Evolutionary conservation across 352 stramenopile genomes (phyloP), one percentile per base, ranked within the genome.

Genomic region (Globisporangium canariense): DNA sequence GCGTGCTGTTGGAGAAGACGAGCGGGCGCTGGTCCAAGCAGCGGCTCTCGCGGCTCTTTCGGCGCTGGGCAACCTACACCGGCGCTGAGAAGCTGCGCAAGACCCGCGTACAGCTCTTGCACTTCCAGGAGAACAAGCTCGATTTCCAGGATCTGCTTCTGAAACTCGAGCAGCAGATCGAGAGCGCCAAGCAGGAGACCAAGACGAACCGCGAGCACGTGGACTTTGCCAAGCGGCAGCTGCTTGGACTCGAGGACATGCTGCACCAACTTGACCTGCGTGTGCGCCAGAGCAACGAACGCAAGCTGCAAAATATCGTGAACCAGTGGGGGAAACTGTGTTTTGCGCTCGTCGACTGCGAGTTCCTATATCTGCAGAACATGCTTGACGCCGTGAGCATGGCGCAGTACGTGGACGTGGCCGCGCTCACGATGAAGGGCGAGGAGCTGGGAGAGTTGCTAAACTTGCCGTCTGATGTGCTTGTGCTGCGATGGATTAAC

Each of bases 401-500:
- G 10, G 60, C 73, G 2, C 61, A 82, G 52, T 90, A 83, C 55
- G 70, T 77, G 8, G 83, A 90, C 61, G 72, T 69, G 2, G 71
- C 69, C 1, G 28, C 67, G 53, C 56, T 91, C 7, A 32, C 87
- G 1, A 20, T 66, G 20, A 88, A 84, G 54, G 80, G 80, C 5
- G 83, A 91, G 60, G 79, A 89, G 45, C 69, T 83, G 2, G 49
- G 61, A 0, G 80, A 89, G 13, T 62, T 91, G 11, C 64, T 91
- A 16, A 47, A 55, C 1, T 40, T 85, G 8, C 77, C 83, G 6
- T 77, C 78, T 0, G 83, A 91, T 38, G 60, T 71, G 4, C 69
- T 91, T n/a, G 79, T 91, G 22, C 70, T 91, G 20, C 76, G 79
- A 2, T 91, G 83, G 83, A 86, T 88, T 58, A 91, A 89, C 56